phyloP scores from a whole-genome alignment of 768 basidiomycete species.

The Kwoniella heveanensis region DNA sequence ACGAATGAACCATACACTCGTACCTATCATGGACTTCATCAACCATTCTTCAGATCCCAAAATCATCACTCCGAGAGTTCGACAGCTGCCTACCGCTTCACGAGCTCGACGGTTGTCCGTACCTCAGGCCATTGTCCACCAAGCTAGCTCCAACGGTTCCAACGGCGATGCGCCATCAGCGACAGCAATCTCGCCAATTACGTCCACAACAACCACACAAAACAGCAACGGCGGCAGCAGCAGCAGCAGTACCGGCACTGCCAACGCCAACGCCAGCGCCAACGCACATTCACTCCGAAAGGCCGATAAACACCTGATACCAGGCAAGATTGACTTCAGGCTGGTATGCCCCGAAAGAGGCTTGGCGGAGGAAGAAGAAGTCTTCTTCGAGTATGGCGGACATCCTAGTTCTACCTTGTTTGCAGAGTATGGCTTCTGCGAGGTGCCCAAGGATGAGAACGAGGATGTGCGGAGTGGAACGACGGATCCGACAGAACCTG shows the following conservation, averaged over 20 bases:
- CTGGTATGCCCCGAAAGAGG: slow-evolving; percentile 59
- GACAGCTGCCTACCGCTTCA: slow-evolving; percentile 57
- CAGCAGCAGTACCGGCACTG: slow-evolving; percentile 58
- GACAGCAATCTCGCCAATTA: not conserved
- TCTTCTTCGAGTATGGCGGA: slow-evolving; percentile 75
- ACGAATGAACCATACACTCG: slow-evolving; percentile 78
- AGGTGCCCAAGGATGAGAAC: slow-evolving; percentile 13
- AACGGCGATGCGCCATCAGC: no score
- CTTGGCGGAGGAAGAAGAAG: slow-evolving; percentile 64
- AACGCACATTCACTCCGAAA: not conserved
- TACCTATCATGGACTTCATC: slow-evolving; percentile 87
- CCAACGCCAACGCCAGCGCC: not conserved
- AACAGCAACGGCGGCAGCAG: no score
- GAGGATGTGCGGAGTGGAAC: no score
- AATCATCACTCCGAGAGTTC: slow-evolving; percentile 34
- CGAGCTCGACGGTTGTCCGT: not conserved
- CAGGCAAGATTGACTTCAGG: slow-evolving; percentile 42
- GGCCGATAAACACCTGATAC: slow-evolving; percentile 36
- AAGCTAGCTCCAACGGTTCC: not conserved
- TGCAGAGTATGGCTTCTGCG: slow-evolving; percentile 86
- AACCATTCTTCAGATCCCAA: slow-evolving; percentile 64
- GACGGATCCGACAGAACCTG: no score
- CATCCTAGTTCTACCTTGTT: slow-evolving; percentile 78
- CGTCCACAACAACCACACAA: slow-evolving; percentile 48
- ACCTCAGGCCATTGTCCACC: no score